A percentile compares a stretch with the other conserved stretches of the same genome.
Conservation (phyloP, 2,329 filamentous ascomycete genomes). For the Phyllosticta citrichinensis region DNA sequence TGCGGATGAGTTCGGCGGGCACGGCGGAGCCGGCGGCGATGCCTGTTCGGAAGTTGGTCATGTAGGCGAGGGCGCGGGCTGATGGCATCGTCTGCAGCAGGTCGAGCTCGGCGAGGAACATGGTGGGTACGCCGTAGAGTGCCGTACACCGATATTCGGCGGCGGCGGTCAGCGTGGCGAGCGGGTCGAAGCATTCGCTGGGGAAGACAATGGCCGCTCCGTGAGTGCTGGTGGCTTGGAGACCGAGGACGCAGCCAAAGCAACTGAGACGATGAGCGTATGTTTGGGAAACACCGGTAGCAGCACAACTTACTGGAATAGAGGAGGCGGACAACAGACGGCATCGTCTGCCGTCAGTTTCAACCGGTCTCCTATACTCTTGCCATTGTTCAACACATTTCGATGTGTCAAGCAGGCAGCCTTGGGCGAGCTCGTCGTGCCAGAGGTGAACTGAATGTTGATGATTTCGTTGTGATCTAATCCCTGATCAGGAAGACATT, state of each 20-base stretch:
- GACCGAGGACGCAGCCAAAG: slow-evolving; percentile 86
- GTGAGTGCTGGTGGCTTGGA: slow-evolving; percentile 86
- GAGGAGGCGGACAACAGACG: slow-evolving; percentile 52
- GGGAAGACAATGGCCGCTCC: slow-evolving; percentile 78
- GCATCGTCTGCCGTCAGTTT: slow-evolving; percentile 62
- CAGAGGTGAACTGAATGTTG: slow-evolving; percentile 95
- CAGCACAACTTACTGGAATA: slow-evolving; percentile 34
- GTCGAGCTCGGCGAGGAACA: slow-evolving; percentile 85
- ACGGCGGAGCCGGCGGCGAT: slow-evolving; percentile 85
- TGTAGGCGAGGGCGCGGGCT: slow-evolving; percentile 32
- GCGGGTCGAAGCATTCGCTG: slow-evolving; percentile 74
- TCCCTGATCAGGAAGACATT: slow-evolving; percentile 33
- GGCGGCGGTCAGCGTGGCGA: slow-evolving; percentile 55
- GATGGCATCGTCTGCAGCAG: slow-evolving; percentile 47
- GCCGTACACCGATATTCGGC: slow-evolving; percentile 55
- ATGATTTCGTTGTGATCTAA: slow-evolving; percentile 59
- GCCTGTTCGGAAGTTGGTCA: slow-evolving; percentile 66
- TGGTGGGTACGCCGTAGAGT: slow-evolving; percentile 85
- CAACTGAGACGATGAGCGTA: slow-evolving; percentile 38
- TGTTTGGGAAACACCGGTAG: slow-evolving; percentile 2
- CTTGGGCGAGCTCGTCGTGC: slow-evolving; percentile 86
- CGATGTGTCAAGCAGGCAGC: slow-evolving; percentile 80
- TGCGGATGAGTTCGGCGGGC: slow-evolving; percentile 69
- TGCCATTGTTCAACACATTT: slow-evolving; percentile 87
- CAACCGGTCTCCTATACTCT: slow-evolving; percentile 78